Evolutionary conservation across 2,329 filamentous ascomycete genomes (phyloP).

Genomic region (Cordyceps cateniannulata): DNA sequence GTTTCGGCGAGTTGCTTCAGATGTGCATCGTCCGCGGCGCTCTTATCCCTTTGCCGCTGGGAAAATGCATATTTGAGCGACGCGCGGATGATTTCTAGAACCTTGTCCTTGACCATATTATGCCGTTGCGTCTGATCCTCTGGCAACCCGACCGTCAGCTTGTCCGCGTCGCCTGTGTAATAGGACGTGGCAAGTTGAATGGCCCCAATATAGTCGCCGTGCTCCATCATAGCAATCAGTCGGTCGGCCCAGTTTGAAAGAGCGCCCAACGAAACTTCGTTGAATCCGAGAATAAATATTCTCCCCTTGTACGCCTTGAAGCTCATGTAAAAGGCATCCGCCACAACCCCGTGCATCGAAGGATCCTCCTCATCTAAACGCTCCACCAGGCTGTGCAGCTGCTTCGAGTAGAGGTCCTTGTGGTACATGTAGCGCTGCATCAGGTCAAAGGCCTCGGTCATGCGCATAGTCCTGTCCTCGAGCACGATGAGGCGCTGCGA

Average conservation of each 20-base stretch:
- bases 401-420: conserved; percentile 79
- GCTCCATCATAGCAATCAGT: conserved; percentile 87
- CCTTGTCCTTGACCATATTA: conserved; percentile 76
- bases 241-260: conserved; percentile 97
- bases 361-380: conserved; percentile 79
- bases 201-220: conserved; percentile 90
- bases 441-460: conserved; percentile 92
- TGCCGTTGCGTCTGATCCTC: conserved; percentile 74
- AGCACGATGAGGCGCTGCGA: conserved; percentile 89
- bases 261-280: conserved; percentile 83
- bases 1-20: conserved; percentile 73
- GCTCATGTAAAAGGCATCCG: conserved; percentile 97
- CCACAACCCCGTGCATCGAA: conserved; percentile 91
- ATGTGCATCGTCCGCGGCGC: conserved; percentile 46
- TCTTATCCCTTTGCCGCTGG: conserved; percentile 48
- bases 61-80: conserved; percentile 86
- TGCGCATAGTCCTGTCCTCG: conserved; percentile 80
- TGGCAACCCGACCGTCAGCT: conserved; percentile 86
- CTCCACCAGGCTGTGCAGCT: conserved; percentile 79
- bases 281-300: conserved; percentile 87
- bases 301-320: conserved; percentile 93
- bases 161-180: conserved; percentile 86
- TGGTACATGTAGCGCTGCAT: conserved; percentile 91
- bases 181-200: conserved; percentile 89
- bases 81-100: conserved; percentile 88